Evolutionary conservation across 352 stramenopile genomes (phyloP).

Genomic region (Peronospora farinosa): DNA sequence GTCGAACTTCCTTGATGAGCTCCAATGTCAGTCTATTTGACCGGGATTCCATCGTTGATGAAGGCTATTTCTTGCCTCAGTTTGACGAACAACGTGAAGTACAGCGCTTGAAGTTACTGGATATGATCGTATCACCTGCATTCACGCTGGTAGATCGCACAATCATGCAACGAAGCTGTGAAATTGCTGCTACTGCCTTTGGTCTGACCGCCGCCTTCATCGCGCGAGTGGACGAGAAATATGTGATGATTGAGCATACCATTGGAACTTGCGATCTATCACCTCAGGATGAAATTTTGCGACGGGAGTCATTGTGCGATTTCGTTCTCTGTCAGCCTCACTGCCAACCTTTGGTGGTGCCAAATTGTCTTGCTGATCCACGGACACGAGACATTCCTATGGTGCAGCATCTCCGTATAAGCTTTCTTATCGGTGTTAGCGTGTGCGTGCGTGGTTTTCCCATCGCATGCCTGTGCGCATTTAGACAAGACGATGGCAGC

Average conservation of each 20-base stretch:
- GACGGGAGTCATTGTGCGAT: conserved; percentile 47
- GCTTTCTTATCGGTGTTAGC: conserved; percentile 44
- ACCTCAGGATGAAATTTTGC: conserved; percentile 32
- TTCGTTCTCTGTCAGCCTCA: conserved; percentile 46
- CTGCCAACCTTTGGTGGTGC: conserved; percentile 37
- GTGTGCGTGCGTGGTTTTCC: conserved; percentile 47
- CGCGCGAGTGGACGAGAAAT: conserved; percentile 41
- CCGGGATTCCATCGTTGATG: conserved; percentile 33
- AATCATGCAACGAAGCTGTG: conserved; percentile 53
- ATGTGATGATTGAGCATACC: conserved; percentile 47
- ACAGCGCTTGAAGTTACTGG: conserved; percentile 43
- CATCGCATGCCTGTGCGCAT: conserved; percentile 53
- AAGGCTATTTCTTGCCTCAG: conserved; percentile 39
- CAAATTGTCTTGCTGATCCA: conserved; percentile 41
- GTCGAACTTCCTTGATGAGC: conserved; percentile 51
- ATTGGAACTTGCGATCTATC: conserved; percentile 26
- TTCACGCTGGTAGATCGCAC: conserved; percentile 52
- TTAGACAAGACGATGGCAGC: conserved; percentile 32
- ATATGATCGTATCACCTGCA: conserved; percentile 46
- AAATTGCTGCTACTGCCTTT: conserved; percentile 40
- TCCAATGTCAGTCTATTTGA: conserved; percentile 44
- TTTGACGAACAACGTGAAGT: conserved; percentile 35
- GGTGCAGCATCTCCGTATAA: conserved; percentile 48
- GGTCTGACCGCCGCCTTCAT: conserved; percentile 46
- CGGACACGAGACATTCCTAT: conserved; percentile 48